Evolutionary conservation across 2,329 filamentous ascomycete genomes (phyloP), one percentile per base, ranked within the genome.

Genomic region (Apiospora marii): DNA sequence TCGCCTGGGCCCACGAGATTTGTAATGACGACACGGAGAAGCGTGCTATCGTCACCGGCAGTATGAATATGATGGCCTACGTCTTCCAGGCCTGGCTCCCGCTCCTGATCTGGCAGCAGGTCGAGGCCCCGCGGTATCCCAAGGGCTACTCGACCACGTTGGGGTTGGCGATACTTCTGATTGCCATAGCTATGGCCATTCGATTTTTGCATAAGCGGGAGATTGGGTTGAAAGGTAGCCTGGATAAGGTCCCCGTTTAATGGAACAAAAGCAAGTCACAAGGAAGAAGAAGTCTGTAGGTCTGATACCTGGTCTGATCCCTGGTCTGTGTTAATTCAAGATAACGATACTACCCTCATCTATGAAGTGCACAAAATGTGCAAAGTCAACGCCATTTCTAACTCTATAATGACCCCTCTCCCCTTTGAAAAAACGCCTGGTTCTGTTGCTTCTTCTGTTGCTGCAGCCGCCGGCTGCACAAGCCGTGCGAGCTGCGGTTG

Each of bases 41-140:
- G 81, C 84, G 91, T 13, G 91, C 92, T 0, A 82, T 94, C 4
- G 90, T 93, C 0, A 87, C 91, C 0, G 91, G 85, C 0, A 82
- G 85, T 22, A 93, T 93, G 90, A 93, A 93, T 73, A 87, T 92
- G 78, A 87, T 93, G 83, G 91, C 91, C 0, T 92, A 93, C 73
- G 90, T 92, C 1, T 81, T 94, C 61, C 91, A 93, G 77, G 90
- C 91, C 0, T 93, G 91, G 91, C 79, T 94, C 58, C 92, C 92
- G 8, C 84, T 92, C 44, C 78, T 92, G 12, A 86, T 92, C 13
- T 93, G 91, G 91, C 88, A 90, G 81, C 89, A 91, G 77, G 84
- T 90, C 0, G 89, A 92, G 72, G 88, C 87, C 0, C 91, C 91
- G 0, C 75, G 82, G 61, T 93, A 92, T 72, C 83, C 81, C 0